Evolutionary conservation across 352 stramenopile genomes (phyloP), one percentile per base, ranked within the genome.

Genomic region (Pythium angustatum): DNA sequence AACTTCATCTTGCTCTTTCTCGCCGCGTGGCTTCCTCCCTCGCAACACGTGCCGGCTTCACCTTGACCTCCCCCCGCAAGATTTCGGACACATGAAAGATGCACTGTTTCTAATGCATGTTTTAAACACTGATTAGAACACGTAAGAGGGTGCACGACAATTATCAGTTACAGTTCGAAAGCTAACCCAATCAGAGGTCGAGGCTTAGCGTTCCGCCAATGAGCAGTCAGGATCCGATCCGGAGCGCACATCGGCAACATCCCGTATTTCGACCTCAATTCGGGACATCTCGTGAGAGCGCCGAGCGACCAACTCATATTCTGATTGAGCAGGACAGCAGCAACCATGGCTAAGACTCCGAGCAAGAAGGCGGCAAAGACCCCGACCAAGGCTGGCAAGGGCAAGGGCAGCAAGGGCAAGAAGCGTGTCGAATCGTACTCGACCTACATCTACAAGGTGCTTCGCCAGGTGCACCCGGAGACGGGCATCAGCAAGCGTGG

Each of bases 401-500:
- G 81, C 73, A 94, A 91, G 74, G 81, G 83, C 38, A 40, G 59
- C 80, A 87, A 87, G 68, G 81, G 45, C 74, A 93, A 93, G 80
- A 95, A 95, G 79, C 86, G 86, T 43, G 85, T 96, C 2, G 88
- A 96, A 56, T 90, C 81, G 62, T 96, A 96, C 80, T 90, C 82
- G 70, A 93, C 83, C 53, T 96, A 96, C 86, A 96, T 96, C 77
- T 96, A 96, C 87, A 97, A 97, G 82, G 88, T 97, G 53, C 67
- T 97, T 60, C 93, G 91, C 53, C 96, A 98, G 78, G 95, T 99
- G 70, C 95, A 99, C 83, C 94, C 96, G 9, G 94, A 98, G 67
- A 98, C 93, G 66, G 96, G 96, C 76, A 99, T 99, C 76, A 98
- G 85, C 79, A 97, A 97, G 90, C 95, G 95, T 66, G 96, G 91